phyloP scores from a whole-genome alignment of 345 rosid species.

The Raphanus sativus region DNA sequence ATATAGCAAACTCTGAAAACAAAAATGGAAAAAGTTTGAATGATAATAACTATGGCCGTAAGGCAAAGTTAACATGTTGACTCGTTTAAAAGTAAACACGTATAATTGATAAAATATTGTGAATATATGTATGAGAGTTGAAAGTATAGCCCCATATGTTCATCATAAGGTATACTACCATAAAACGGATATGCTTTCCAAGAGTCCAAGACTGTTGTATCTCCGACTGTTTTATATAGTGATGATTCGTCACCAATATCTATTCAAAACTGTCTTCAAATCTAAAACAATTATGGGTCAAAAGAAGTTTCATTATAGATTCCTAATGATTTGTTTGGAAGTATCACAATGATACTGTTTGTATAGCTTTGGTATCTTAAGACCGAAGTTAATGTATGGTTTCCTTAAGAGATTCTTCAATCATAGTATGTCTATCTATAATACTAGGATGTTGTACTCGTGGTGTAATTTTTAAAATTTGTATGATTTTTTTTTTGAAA shows the following conservation, averaged over 20 bases:
- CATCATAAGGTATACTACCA: background rate
- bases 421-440: background rate
- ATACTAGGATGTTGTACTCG: background rate
- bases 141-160: background rate
- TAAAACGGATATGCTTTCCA: background rate
- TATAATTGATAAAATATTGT: background rate
- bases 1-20: background rate
- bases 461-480: background rate
- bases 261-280: background rate
- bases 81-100: background rate
- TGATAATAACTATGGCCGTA: background rate
- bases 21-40: background rate
- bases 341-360: constrained; percentile 23
- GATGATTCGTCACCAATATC: background rate
- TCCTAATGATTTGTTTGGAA: background rate
- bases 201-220: background rate
- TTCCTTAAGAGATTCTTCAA: constrained; percentile 15
- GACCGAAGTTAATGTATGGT: constrained; percentile 24
- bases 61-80: background rate
- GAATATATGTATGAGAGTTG: background rate
- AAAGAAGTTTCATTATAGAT: constrained; percentile 21
- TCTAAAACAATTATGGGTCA: constrained; percentile 19
- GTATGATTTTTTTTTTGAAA: too few relatives aligned
- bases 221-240: background rate
- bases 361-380: constrained; percentile 26